Evolutionary conservation across 805 yeast species (phyloP).

Genomic region (Wickerhamomyces strasburgensis): DNA sequence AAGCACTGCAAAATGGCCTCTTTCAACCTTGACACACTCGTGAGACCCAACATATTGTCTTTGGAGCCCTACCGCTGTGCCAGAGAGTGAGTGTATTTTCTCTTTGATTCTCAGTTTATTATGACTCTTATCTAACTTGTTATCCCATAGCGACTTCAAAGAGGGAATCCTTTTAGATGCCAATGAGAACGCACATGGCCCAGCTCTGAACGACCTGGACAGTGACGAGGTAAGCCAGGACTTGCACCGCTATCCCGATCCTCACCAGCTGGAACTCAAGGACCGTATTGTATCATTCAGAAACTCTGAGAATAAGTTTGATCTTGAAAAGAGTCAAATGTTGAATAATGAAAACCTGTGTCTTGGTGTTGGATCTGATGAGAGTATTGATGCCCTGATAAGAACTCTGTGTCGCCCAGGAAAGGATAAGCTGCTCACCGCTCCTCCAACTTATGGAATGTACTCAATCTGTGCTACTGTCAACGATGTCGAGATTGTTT

Average conservation of each 20-base stretch:
- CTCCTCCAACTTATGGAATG: constrained; percentile 99
- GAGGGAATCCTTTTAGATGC: constrained; percentile 90
- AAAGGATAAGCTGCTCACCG: constrained; percentile 70
- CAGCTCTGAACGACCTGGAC: constrained; percentile 50
- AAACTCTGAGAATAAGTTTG: constrained; percentile 39
- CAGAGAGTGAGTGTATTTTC: constrained; percentile 51
- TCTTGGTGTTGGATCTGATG: constrained; percentile 97
- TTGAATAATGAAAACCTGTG: constrained; percentile 68
- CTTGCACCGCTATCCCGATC: constrained; percentile 93
- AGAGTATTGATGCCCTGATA: constrained; percentile 83
- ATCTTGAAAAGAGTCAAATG: constrained; percentile 21
- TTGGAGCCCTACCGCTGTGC: constrained; percentile 96
- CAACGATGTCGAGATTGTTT: constrained; percentile 76
- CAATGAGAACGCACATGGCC: constrained; percentile 93
- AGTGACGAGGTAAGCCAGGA: constrained; percentile 44
- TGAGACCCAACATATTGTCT: constrained; percentile 78
- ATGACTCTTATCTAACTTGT: not conserved
- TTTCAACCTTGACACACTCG: constrained; percentile 52
- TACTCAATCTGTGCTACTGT: constrained; percentile 86
- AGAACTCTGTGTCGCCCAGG: constrained; percentile 83
- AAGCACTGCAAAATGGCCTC: constrained; percentile 30
- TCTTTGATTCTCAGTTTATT: not conserved
- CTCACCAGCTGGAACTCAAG: constrained; percentile 81
- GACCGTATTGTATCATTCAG: constrained; percentile 66
- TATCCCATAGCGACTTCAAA: constrained; percentile 69